Evolutionary conservation across 176 grass and related monocot species (phyloP).

Genomic region (Lolium multiflorum): DNA sequence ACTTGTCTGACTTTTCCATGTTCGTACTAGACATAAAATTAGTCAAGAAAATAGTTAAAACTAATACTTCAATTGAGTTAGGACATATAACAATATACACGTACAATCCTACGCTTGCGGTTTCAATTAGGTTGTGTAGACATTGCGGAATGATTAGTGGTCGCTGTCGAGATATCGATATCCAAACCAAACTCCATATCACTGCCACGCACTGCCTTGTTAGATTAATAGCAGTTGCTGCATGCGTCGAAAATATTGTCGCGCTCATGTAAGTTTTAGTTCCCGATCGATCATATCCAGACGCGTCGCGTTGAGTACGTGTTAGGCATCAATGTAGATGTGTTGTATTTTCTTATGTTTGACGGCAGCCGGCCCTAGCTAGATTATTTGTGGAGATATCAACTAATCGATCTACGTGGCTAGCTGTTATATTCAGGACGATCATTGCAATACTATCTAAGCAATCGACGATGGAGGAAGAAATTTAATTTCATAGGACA

Average conservation of each 20-base stretch:
- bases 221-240: not conserved
- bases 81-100: no score
- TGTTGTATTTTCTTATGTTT: not conserved
- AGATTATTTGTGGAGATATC: not conserved
- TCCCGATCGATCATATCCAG: slow-evolving; percentile 2
- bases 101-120: not conserved
- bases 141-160: not conserved
- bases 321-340: not conserved
- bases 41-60: no score
- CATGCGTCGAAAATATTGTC: not conserved
- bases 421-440: not conserved
- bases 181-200: not conserved
- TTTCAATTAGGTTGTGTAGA: slow-evolving; percentile 13
- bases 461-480: not conserved
- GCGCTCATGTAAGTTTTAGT: not conserved
- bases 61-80: no score
- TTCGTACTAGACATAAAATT: no score
- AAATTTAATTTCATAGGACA: not conserved
- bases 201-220: not conserved
- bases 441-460: not conserved
- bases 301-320: not conserved
- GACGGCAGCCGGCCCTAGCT: not conserved
- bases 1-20: no score
- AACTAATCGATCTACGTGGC: not conserved
- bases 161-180: not conserved